Conservation (phyloP, 176 grass and related monocot species). For the Carex pumila region DNA sequence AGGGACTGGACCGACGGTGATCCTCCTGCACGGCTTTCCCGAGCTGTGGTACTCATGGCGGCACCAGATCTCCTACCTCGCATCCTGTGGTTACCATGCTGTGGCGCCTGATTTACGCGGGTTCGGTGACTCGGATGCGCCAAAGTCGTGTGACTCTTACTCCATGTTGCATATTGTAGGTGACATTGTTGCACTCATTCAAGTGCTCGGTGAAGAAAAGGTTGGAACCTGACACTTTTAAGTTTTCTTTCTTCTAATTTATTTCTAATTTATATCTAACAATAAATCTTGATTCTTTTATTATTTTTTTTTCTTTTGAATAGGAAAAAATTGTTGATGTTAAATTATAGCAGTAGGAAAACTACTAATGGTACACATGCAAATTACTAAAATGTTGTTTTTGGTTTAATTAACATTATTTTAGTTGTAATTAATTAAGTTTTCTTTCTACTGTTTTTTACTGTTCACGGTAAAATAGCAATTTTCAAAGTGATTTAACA, state of each 20-base stretch:
- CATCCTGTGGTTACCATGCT: slow-evolving; percentile 24
- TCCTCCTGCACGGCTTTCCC: slow-evolving; percentile 41
- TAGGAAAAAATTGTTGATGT: not conserved
- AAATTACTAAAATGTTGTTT: not conserved
- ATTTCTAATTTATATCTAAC: too few relatives aligned
- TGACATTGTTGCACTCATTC: slow-evolving; percentile 42
- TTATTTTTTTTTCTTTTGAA: not conserved
- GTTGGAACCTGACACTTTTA: not conserved
- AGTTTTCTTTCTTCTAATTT: not conserved
- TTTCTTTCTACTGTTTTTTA: too few relatives aligned
- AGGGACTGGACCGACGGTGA: slow-evolving; percentile 27
- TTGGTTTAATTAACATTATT: not conserved
- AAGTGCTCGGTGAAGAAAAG: slow-evolving; percentile 31
- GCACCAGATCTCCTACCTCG: slow-evolving; percentile 34
- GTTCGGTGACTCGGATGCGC: slow-evolving; percentile 37
- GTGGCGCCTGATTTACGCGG: slow-evolving; percentile 42
- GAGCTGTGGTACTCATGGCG: slow-evolving; percentile 53
- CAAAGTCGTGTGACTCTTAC: slow-evolving; percentile 2
- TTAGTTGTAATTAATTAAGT: too few relatives aligned
- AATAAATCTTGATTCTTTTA: not conserved
- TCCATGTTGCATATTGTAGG: slow-evolving; percentile 41
- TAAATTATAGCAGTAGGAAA: not conserved
- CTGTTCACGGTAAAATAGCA: too few relatives aligned
- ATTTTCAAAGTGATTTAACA: too few relatives aligned
- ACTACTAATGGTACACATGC: not conserved